These are phyloP conservation scores for Rutstroemia sydowiana DNA, from an alignment of 2,329 filamentous ascomycete genomes.

Conservation along the genomic window DNA sequence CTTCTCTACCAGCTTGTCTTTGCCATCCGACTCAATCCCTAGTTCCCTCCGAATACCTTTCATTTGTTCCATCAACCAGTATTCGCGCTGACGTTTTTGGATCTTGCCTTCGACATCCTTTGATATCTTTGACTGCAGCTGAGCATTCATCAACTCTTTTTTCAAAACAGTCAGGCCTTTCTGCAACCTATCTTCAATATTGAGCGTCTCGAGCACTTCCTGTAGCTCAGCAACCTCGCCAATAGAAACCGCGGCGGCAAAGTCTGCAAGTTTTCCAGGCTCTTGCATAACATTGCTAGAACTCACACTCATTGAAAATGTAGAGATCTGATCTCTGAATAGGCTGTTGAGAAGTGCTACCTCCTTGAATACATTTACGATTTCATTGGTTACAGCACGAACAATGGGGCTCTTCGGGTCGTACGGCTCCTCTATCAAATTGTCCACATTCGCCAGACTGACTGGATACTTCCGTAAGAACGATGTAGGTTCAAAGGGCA, in stretches of 20 bases:
- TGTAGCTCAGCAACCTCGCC: slow-evolving; percentile 89
- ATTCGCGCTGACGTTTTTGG: slow-evolving; percentile 92
- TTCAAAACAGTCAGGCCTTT: slow-evolving; percentile 90
- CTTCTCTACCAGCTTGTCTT: slow-evolving; percentile 94
- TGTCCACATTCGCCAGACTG: slow-evolving; percentile 92
- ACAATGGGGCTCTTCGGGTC: slow-evolving; percentile 87
- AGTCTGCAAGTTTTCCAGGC: slow-evolving; percentile 90
- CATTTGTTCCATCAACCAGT: slow-evolving; percentile 99
- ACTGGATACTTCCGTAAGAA: slow-evolving; percentile 89
- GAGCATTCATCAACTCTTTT: slow-evolving; percentile 97
- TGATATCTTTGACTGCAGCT: slow-evolving; percentile 92
- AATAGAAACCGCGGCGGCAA: slow-evolving; percentile 92
- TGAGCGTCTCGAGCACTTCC: slow-evolving; percentile 79
- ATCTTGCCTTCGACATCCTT: slow-evolving; percentile 98
- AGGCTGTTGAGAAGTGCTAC: slow-evolving; percentile 89
- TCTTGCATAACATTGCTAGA: slow-evolving; percentile 93
- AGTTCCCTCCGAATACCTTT: slow-evolving; percentile 94
- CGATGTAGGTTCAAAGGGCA: slow-evolving; percentile 75
- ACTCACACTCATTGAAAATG: slow-evolving; percentile 91
- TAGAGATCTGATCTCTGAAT: slow-evolving; percentile 95
- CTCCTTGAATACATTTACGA: slow-evolving; percentile 98
- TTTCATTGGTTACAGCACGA: slow-evolving; percentile 89
- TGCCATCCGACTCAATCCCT: slow-evolving; percentile 94
- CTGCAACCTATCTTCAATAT: slow-evolving; percentile 85
- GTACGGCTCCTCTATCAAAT: slow-evolving; percentile 78